These are phyloP conservation scores for Globisporangium carolinianum DNA, from an alignment of 352 stramenopile genomes.

Conservation along the genomic window DNA sequence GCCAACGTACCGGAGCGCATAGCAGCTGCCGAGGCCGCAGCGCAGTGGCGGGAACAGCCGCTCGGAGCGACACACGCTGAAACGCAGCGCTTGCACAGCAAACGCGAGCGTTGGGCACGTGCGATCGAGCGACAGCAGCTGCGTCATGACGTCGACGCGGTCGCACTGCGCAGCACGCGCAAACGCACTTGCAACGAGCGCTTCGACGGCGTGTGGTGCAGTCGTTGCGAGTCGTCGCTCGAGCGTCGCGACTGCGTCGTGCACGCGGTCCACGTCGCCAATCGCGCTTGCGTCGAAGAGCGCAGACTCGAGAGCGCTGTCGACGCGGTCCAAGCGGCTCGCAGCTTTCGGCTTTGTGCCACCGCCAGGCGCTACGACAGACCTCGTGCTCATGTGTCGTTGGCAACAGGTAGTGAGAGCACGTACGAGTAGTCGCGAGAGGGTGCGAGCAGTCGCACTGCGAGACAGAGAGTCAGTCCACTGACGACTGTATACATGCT, in stretches of 20 bases:
- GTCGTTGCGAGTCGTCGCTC: neutral
- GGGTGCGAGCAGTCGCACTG: no score
- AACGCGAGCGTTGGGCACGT: conserved; percentile 5
- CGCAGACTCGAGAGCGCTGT: conserved; percentile 5
- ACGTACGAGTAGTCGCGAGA: neutral
- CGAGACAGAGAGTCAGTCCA: no score
- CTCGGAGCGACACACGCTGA: conserved; percentile 28
- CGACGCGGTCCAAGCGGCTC: neutral
- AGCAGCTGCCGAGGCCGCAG: conserved; percentile 23
- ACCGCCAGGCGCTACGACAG: neutral
- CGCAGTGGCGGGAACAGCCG: conserved; percentile 21
- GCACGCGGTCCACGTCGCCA: conserved; percentile 8
- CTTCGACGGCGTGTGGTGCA: conserved; percentile 6
- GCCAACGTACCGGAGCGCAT: conserved; percentile 31
- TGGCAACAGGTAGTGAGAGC: neutral
- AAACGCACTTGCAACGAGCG: conserved; percentile 18
- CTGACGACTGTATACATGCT: neutral
- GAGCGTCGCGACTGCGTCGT: conserved; percentile 1
- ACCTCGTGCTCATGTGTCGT: neutral
- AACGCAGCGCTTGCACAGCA: conserved; percentile 8
- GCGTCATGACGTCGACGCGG: conserved; percentile 9
- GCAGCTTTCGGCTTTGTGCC: no score
- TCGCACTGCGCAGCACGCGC: conserved; percentile 9
- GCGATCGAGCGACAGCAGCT: conserved; percentile 2
- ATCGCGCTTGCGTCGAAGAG: conserved; percentile 4